Percentiles rank a stretch among this genome's conserved stretches.
These are phyloP conservation scores for Penicillium odoratum DNA, from an alignment of 495 filamentous ascomycete genomes.

Conservation along the genomic window DNA sequence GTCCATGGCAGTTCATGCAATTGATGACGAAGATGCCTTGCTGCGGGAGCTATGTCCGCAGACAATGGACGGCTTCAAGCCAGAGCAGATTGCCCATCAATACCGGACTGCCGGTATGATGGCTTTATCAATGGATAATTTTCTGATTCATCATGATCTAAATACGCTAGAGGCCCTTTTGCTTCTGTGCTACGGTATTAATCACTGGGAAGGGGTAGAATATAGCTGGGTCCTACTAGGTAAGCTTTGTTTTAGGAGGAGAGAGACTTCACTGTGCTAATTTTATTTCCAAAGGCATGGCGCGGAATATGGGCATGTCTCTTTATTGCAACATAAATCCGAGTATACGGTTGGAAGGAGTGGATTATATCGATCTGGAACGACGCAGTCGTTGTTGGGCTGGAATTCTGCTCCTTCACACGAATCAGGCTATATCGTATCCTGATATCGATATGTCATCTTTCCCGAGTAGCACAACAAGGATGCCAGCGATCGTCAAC, in stretches of 20 bases:
- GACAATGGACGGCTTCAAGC: not conserved
- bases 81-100: too few species aligned
- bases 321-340: conserved; percentile 12
- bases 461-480: conserved; percentile 13
- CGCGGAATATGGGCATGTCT: conserved; percentile 23
- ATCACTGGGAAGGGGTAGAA: conserved; percentile 20
- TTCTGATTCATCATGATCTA: conserved; percentile 16
- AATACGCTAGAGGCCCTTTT: conserved; percentile 22
- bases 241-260: too few species aligned
- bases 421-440: conserved; percentile 22
- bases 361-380: conserved; percentile 11
- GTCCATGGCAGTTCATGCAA: conserved; percentile 13
- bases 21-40: conserved; percentile 15
- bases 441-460: conserved; percentile 23
- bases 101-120: conserved; percentile 8
- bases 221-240: conserved; percentile 19
- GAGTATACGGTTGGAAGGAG: too few species aligned
- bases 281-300: conserved; percentile 10
- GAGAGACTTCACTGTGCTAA: too few species aligned
- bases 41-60: conserved; percentile 11
- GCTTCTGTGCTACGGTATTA: conserved; percentile 19
- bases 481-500: conserved; percentile 20
- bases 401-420: conserved; percentile 21
- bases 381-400: conserved; percentile 27
- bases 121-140: conserved; percentile 14